phyloP scores from a whole-genome alignment of 192 early-diverging fungal genomes.

The Coemansia sp. region DNA sequence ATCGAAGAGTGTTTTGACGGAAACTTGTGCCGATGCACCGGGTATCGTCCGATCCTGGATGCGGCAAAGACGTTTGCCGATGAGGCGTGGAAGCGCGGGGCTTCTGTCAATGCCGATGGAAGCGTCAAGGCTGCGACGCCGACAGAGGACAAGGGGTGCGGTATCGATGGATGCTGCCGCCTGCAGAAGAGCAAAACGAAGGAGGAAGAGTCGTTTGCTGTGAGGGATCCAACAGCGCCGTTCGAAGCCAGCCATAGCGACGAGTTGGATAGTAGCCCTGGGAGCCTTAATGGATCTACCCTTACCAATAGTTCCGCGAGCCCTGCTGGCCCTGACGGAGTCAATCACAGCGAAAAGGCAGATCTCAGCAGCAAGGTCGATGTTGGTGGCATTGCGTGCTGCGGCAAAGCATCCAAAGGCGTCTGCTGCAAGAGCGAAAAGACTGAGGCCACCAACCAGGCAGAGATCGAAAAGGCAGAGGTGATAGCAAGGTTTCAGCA shows the following conservation, averaged over 20 bases:
- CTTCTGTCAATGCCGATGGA: slow-evolving; percentile 20
- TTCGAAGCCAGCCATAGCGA: neutral
- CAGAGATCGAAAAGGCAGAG: slow-evolving; percentile 31
- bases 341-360: neutral
- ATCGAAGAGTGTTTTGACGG: slow-evolving; percentile 86
- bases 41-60: slow-evolving; percentile 84
- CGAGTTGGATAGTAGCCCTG: no score
- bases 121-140: slow-evolving; percentile 28
- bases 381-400: no score
- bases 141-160: slow-evolving; percentile 42
- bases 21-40: slow-evolving; percentile 90
- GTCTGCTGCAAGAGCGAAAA: slow-evolving; percentile 17
- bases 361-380: no score
- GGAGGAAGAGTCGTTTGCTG: neutral
- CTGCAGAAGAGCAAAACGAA: slow-evolving; percentile 21
- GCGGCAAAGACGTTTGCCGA: slow-evolving; percentile 72
- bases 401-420: slow-evolving; percentile 1
- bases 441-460: slow-evolving; percentile 13
- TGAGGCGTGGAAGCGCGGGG: slow-evolving; percentile 44
- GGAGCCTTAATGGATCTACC: neutral
- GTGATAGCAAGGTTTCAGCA: slow-evolving; percentile 55
- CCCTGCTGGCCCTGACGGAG: neutral
- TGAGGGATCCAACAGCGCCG: slow-evolving; percentile 15
- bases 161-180: slow-evolving; percentile 55
- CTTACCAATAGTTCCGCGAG: neutral